Evolutionary conservation across 768 basidiomycete species (phyloP), one percentile per base, ranked within the genome.

Genomic region (Strobilomyces dryophilus): DNA sequence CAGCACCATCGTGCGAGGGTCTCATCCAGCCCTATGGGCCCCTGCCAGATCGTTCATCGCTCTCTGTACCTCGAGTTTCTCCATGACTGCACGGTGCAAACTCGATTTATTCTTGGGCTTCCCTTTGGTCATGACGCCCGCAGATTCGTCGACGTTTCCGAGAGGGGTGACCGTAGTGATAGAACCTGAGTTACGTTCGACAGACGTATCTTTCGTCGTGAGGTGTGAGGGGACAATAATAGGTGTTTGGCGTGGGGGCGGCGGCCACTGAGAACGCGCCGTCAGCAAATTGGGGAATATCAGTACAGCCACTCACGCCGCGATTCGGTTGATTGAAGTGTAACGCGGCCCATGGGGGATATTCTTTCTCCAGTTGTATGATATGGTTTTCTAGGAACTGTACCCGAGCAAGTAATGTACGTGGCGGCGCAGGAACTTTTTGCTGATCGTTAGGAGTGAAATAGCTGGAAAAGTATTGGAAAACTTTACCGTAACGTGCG

Each of bases 311-410:
- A 77, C 87, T 45, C 71, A 92, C 90, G 26, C 84, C 87, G 52
- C 90, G 81, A 60, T 82, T 78, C 3, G 90, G 90, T 63, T 92
- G 89, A 51, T 87, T 90, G 66, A 92, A 92, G 63, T 92, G 89
- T n/a, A 92, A 71, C 8, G 89, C 88, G 0, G 89, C 87, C 89
- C 89, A 92, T 6, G 89, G 87, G 3, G 89, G 89, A 61, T 89
- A 91, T 48, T 90, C 88, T 61, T 81, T 87, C 66, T 92, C 89
- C 2, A 92, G 74, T 46, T 77, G 78, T 35, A 87, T 76, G 54
- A 92, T 78, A 60, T 91, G 89, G 35, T 89, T 85, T 66, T 92
- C 89, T 1, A 92, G 67, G 56, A 81, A 83, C 56, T 81, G 81
- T 17, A 92, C 69, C 1, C 89, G 81, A 27, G 79, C 73, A 21